These are phyloP conservation scores for Beta vulgaris DNA, from an alignment of 148 eudicot species.

Conservation along the genomic window DNA sequence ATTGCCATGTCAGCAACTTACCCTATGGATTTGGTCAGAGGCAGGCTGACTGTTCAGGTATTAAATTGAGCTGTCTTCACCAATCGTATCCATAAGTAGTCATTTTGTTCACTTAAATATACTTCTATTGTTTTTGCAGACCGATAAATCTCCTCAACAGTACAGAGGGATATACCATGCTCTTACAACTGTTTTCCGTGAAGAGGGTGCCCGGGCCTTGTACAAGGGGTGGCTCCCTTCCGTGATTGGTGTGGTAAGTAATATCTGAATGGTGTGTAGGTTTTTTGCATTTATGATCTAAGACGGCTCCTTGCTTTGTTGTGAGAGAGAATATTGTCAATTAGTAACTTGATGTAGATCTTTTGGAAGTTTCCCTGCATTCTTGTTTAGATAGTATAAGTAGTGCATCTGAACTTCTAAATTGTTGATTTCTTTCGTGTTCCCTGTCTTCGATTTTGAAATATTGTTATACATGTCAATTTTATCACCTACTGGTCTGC, in stretches of 20 bases:
- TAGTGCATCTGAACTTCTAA: not conserved
- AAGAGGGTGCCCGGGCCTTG: constrained; percentile 81
- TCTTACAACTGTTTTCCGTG: constrained; percentile 59
- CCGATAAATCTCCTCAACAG: constrained; percentile 73
- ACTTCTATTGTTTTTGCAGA: constrained; percentile 37
- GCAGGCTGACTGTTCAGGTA: constrained; percentile 94
- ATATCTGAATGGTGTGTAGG: not conserved
- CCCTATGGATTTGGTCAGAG: constrained; percentile 96
- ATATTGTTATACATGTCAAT: no score
- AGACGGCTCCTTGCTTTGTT: no score
- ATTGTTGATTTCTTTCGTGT: not conserved
- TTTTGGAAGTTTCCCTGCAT: not conserved
- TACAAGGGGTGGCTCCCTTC: constrained; percentile 98
- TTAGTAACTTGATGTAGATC: not conserved
- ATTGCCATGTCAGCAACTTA: constrained; percentile 97
- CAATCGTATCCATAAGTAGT: not conserved
- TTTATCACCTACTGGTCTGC: not conserved
- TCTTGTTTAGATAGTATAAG: not conserved
- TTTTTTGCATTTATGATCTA: no score
- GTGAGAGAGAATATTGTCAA: no score
- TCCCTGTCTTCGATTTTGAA: no score
- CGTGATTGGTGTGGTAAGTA: constrained; percentile 94
- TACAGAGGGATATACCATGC: constrained; percentile 87
- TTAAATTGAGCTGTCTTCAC: not conserved
- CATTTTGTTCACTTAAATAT: not conserved